These are phyloP conservation scores for Dillenia turbinata DNA, from an alignment of 164 flowering plant species.

Conservation along the genomic window DNA sequence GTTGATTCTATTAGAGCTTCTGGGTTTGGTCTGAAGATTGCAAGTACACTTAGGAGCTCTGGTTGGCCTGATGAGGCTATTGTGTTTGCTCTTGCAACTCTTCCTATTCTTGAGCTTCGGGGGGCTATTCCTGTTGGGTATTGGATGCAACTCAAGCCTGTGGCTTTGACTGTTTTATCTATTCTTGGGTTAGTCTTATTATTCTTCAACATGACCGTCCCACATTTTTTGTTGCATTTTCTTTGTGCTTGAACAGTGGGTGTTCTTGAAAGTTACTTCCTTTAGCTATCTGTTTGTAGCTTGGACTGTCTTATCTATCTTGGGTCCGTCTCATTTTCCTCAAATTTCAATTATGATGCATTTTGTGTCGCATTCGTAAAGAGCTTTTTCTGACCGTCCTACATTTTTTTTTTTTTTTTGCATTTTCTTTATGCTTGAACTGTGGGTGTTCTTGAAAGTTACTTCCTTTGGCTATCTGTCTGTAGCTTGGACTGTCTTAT, in stretches of 20 bases:
- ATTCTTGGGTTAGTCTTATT: conserved; percentile 58
- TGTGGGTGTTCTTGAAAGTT: neutral
- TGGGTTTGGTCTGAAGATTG: conserved; percentile 66
- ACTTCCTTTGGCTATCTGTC: neutral
- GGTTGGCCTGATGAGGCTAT: conserved; percentile 93
- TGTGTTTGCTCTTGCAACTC: conserved; percentile 85
- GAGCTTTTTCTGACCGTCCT: neutral
- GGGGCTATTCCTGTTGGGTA: conserved; percentile 99
- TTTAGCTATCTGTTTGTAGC: conserved; percentile 1
- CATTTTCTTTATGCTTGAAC: neutral
- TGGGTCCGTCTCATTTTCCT: conserved; percentile 10
- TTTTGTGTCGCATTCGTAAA: too few species aligned
- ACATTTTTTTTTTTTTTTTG: conserved; percentile 4
- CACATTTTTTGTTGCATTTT: neutral
- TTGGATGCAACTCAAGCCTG: conserved; percentile 90
- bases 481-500: neutral
- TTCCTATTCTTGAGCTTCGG: conserved; percentile 95
- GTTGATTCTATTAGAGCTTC: conserved; percentile 74
- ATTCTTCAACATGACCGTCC: neutral
- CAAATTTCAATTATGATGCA: neutral
- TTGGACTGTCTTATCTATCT: neutral
- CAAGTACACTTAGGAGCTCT: conserved; percentile 44
- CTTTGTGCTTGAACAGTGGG: neutral
- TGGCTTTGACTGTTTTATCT: conserved; percentile 56
- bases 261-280: neutral